These are phyloP conservation scores for Colletotrichum higginsianum DNA, from an alignment of 2,329 filamentous ascomycete genomes.

Conservation along the genomic window DNA sequence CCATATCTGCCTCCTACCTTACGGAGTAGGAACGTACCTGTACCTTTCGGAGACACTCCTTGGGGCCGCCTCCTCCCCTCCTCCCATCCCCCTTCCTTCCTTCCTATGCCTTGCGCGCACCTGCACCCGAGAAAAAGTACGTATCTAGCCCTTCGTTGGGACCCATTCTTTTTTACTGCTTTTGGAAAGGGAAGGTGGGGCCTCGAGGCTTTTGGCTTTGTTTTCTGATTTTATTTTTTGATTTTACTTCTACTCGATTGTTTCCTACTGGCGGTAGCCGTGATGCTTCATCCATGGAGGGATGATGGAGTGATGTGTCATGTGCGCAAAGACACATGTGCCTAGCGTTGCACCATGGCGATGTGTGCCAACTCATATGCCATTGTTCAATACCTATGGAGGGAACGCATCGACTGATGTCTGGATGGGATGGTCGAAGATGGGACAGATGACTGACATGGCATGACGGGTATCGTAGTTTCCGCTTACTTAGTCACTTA, in stretches of 20 bases:
- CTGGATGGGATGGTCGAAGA: constrained; percentile 35
- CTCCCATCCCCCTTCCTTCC: too few species aligned
- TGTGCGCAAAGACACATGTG: constrained; percentile 8
- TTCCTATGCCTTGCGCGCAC: too few species aligned
- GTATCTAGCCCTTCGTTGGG: neutral
- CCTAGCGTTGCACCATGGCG: constrained; percentile 5
- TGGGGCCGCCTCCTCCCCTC: too few species aligned
- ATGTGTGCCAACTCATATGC: neutral
- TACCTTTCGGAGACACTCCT: neutral
- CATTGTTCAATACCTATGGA: neutral
- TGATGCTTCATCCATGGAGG: too few species aligned
- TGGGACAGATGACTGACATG: constrained; percentile 30
- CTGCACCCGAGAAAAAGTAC: neutral
- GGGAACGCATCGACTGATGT: constrained; percentile 25
- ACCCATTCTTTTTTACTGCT: neutral
- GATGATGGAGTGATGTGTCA: neutral
- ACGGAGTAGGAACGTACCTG: neutral
- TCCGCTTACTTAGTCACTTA: too few species aligned
- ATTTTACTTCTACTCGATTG: neutral
- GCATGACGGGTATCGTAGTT: too few species aligned
- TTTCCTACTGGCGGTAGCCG: neutral
- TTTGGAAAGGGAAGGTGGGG: too few species aligned
- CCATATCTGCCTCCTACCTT: neutral
- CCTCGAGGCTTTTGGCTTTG: neutral
- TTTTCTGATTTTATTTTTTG: neutral